A percentile compares a stretch with the other conserved stretches of the same genome.
Evolutionary conservation across 768 basidiomycete species (phyloP).

Genomic region (Rickenella mellea): DNA sequence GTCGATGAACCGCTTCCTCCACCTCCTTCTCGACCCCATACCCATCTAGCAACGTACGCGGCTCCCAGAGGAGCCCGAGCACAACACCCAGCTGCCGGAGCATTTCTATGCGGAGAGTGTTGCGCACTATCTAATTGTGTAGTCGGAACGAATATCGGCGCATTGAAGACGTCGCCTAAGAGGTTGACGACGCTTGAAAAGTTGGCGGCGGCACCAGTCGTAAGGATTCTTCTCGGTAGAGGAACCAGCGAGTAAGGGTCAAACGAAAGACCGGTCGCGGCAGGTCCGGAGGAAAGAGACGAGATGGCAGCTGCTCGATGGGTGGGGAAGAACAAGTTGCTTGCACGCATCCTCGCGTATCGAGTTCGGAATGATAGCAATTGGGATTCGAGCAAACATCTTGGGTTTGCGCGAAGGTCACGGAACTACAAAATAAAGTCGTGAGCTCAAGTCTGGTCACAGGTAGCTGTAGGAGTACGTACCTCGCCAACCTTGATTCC

Average conservation of each 20-base stretch:
- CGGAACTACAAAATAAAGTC: no score
- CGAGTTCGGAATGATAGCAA: constrained; percentile 74
- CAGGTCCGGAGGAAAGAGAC: constrained; percentile 11
- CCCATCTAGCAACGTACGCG: constrained; percentile 78
- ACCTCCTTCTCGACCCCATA: constrained; percentile 61
- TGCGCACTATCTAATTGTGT: constrained; percentile 76
- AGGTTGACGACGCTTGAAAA: constrained; percentile 77
- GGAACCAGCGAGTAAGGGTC: constrained; percentile 68
- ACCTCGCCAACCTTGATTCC: constrained; percentile 84
- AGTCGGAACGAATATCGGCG: constrained; percentile 64
- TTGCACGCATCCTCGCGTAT: constrained; percentile 65
- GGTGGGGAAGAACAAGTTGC: constrained; percentile 50
- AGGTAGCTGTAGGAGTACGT: no score
- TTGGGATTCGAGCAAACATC: constrained; percentile 78
- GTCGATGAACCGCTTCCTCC: constrained; percentile 24
- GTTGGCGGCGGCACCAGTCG: constrained; percentile 74
- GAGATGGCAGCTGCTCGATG: constrained; percentile 17
- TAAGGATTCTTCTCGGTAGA: constrained; percentile 57
- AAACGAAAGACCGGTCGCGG: constrained; percentile 43
- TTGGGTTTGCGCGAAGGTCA: constrained; percentile 80
- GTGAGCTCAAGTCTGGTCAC: no score
- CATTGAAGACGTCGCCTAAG: constrained; percentile 76
- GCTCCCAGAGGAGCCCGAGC: constrained; percentile 63
- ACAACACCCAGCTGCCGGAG: constrained; percentile 61
- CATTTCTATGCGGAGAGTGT: constrained; percentile 54